Conservation (phyloP, 1,284 basidiomycete genomes). For the Anthracocystis walkeri region DNA sequence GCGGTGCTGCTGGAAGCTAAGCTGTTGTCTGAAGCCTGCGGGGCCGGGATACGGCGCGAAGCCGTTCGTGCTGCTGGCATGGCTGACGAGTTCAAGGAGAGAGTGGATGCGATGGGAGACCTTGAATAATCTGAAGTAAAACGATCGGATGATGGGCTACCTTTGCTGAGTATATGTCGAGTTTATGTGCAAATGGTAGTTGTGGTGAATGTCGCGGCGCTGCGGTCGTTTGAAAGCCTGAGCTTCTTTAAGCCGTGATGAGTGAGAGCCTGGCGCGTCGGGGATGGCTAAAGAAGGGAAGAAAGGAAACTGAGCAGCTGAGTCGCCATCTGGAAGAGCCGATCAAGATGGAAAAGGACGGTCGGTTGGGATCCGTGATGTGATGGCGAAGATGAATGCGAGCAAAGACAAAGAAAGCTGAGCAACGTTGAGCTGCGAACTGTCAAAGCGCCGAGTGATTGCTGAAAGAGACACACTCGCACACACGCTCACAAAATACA, state of each 20-base stretch:
- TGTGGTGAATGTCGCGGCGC: neutral
- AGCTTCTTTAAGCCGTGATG: neutral
- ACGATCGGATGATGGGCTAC: too few relatives aligned
- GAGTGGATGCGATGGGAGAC: neutral
- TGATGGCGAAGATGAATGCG: conserved; percentile 16
- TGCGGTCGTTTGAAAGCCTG: neutral
- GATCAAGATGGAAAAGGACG: neutral
- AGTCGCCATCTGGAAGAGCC: conserved; percentile 11
- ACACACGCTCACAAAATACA: neutral
- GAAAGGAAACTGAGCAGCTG: neutral
- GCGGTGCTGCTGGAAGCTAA: conserved; percentile 29
- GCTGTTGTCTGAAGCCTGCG: conserved; percentile 16
- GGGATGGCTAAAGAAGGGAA: conserved; percentile 9
- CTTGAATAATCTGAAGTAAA: too few relatives aligned
- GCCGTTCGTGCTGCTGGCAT: conserved; percentile 39
- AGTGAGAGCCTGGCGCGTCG: neutral
- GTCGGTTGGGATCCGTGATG: conserved; percentile 5
- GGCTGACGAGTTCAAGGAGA: conserved; percentile 2
- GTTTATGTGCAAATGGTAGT: too few relatives aligned
- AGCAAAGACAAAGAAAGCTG: too few relatives aligned
- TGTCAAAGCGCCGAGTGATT: conserved; percentile 1
- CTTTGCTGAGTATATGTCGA: too few relatives aligned
- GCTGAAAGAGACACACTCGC: neutral
- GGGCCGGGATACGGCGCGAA: conserved; percentile 35
- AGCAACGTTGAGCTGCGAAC: conserved; percentile 1